phyloP scores from a whole-genome alignment of 768 basidiomycete species.

The Termitomyces sp. region DNA sequence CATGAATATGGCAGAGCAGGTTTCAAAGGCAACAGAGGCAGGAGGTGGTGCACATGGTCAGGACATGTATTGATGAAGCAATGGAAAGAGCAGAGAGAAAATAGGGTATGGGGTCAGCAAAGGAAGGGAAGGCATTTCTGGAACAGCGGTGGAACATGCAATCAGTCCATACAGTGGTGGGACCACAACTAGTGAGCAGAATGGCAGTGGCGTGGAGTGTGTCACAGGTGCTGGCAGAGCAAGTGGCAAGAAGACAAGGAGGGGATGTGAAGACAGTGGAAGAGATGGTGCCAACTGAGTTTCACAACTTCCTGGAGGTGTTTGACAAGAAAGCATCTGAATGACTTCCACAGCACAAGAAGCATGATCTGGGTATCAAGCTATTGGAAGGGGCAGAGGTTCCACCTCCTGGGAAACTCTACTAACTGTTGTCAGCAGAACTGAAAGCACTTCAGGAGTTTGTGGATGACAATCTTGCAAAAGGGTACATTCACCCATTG shows the following conservation, averaged over 20 bases:
- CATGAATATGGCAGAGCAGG: too few species aligned
- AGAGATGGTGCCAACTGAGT: not conserved
- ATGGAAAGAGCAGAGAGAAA: not conserved
- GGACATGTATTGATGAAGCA: not conserved
- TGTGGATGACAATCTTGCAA: too few species aligned
- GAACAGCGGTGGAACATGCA: not conserved
- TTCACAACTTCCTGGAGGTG: not conserved
- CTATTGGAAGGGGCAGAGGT: not conserved
- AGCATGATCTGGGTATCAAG: not conserved
- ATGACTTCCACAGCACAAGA: not conserved
- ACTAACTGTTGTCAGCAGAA: too few species aligned
- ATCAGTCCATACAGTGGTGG: not conserved
- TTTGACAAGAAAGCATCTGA: not conserved
- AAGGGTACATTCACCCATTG: too few species aligned
- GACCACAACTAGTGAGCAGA: not conserved
- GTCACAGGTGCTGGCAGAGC: not conserved
- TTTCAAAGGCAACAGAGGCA: too few species aligned
- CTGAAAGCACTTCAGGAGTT: too few species aligned
- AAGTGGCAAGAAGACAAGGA: not conserved
- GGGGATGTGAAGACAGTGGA: not conserved
- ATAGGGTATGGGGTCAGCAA: not conserved
- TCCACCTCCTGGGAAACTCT: too few species aligned
- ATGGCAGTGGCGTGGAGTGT: not conserved
- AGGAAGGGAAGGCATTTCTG: not conserved
- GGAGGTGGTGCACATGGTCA: too few species aligned